Base-by-base conservation (phyloP, 495 filamentous ascomycete genomes). In the Trichocladium uniseriatum region DNA sequence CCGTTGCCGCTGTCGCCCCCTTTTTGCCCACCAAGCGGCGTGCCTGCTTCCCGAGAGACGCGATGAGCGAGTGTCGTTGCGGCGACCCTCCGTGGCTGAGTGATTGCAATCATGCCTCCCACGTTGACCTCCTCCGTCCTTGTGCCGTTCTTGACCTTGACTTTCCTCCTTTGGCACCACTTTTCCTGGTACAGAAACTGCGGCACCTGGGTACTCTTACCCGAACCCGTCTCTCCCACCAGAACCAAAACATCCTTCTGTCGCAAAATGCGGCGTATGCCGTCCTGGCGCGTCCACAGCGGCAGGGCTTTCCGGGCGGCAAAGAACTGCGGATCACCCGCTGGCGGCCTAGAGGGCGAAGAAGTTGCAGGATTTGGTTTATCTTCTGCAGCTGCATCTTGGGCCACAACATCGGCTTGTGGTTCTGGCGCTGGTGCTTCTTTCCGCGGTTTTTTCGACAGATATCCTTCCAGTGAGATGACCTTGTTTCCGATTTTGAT, bases 141-240 rank as follows among this genome's bases (percentile, higher is more conserved):
- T 1, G 65, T 70, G 47, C 69, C 39, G 0, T 2, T 60, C 6
- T 63, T 56, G 16, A 83, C 59, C 38, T 64, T 76, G 19, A 78
- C 70, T 28, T 63, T 77, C 38, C 69, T 71, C 50, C 72, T 74
- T 41, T 73, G 77, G 61, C 86, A 91, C 87, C 91, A 97, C 18
- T 75, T 65, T 54, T 95, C 86, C 6, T 83, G 70, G 32, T 82
- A 74, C 14, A 99, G 69, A 38, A 94, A 95, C 54, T 97, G 94
- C 0, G 90, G 91, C 10, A 95, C 84, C 63, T 99, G 94, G 0
- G 94, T 99, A 72, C 83, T 89, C 69, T 99, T 99, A 58, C 94
- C 94, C 31, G 84, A 90, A 63, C 94, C 94, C 1, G 94, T 99
- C 58, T 95, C 90, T 66, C 94, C 94, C 19, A 91, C 81, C 24